Evolutionary conservation across 192 early-diverging fungal genomes (phyloP).

Genomic region (Podila epigama): DNA sequence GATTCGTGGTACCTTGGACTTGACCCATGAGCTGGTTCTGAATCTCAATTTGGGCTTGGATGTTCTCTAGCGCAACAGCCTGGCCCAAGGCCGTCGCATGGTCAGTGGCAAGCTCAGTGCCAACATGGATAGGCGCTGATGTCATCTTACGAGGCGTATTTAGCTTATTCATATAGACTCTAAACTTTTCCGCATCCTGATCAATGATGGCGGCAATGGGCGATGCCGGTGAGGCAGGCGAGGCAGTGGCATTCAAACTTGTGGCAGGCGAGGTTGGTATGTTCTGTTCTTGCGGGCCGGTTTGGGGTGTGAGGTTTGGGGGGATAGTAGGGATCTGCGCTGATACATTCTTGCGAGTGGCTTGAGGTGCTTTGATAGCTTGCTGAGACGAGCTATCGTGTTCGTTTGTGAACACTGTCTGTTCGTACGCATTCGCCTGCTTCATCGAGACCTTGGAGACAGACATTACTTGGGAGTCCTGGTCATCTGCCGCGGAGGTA

Average conservation of each 20-base stretch:
- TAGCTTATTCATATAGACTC: constrained; percentile 41
- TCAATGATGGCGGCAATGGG: constrained; percentile 45
- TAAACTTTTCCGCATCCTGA: constrained; percentile 46
- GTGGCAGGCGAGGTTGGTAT: constrained; percentile 15
- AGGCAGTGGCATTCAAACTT: neutral
- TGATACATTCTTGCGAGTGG: constrained; percentile 22
- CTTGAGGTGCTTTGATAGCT: neutral
- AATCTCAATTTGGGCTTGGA: constrained; percentile 37
- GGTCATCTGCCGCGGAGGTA: neutral
- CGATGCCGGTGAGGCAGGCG: constrained; percentile 13
- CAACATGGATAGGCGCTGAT: neutral
- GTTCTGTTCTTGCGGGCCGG: neutral
- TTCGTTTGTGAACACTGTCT: neutral
- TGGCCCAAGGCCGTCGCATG: constrained; percentile 39
- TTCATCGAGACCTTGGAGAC: constrained; percentile 1
- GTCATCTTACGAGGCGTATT: constrained; percentile 13
- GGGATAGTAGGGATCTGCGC: constrained; percentile 28
- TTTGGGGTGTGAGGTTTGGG: neutral
- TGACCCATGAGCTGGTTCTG: constrained; percentile 28
- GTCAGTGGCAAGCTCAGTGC: constrained; percentile 11
- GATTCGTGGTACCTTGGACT: constrained; percentile 8
- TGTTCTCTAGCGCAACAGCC: constrained; percentile 43
- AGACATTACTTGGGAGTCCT: constrained; percentile 7
- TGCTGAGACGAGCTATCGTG: neutral
- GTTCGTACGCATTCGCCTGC: constrained; percentile 15